Percentiles rank a stretch among this genome's conserved stretches.
Conservation (phyloP, 75 land plant species). For the Cunninghamia lanceolata region DNA sequence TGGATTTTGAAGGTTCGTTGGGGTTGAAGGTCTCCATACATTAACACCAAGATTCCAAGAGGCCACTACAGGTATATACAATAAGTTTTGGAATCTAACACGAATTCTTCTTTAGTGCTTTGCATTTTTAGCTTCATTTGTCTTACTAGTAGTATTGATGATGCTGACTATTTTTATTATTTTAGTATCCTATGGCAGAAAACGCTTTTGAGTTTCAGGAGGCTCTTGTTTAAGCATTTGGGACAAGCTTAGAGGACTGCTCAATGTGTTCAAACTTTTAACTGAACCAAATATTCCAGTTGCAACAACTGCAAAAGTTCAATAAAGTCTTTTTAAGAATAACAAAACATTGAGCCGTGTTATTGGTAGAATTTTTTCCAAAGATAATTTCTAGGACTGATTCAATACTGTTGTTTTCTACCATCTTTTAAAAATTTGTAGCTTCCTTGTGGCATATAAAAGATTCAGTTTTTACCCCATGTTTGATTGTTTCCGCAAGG, state of each 20-base stretch:
- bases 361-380: not conserved
- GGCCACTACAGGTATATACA: constrained; percentile 69
- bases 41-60: constrained; percentile 77
- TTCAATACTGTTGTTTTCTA: not conserved
- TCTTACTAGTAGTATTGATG: not conserved
- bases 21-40: constrained; percentile 74
- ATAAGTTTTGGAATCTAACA: not conserved
- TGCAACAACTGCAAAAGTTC: constrained; percentile 9
- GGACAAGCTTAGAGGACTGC: constrained; percentile 65
- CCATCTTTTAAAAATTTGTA: not conserved
- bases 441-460: not conserved
- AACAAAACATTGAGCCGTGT: not conserved
- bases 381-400: not conserved
- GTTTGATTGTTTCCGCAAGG: no score
- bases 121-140: not conserved
- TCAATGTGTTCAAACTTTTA: constrained; percentile 58
- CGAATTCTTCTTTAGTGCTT: not conserved
- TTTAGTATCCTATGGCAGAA: constrained; percentile 87
- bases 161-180: not conserved
- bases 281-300: constrained; percentile 43
- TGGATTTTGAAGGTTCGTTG: constrained; percentile 92
- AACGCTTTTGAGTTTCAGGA: constrained; percentile 83
- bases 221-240: constrained; percentile 66
- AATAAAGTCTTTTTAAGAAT: not conserved
- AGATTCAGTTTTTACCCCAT: not conserved